These are phyloP conservation scores for Exidia glandulosa DNA, from an alignment of 768 basidiomycete species.

Conservation along the genomic window DNA sequence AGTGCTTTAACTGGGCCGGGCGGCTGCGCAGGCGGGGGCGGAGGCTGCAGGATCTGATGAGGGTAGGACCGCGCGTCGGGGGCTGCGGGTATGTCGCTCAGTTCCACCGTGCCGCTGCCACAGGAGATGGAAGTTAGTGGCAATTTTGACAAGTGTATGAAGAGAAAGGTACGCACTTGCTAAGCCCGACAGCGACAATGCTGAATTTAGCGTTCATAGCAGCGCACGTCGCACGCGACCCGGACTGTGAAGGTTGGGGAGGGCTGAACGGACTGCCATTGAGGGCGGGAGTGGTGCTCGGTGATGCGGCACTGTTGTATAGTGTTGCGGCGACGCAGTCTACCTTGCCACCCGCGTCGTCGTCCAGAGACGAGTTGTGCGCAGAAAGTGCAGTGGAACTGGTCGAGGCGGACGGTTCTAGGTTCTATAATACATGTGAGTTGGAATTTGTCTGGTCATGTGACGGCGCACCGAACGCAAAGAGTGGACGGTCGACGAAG, in stretches of 20 bases:
- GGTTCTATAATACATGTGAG: no score
- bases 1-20: conserved; percentile 55
- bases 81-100: conserved; percentile 47
- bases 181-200: conserved; percentile 67
- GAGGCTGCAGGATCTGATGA: conserved; percentile 23
- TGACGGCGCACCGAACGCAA: no score
- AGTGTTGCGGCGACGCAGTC: not conserved
- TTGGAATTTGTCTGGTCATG: no score
- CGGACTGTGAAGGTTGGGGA: not conserved
- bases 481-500: no score
- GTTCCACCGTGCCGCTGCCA: conserved; percentile 52
- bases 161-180: conserved; percentile 33
- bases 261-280: not conserved
- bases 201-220: conserved; percentile 76
- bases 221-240: conserved; percentile 23
- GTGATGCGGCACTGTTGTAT: not conserved
- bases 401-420: no score
- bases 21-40: conserved; percentile 39
- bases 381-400: no score
- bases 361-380: not conserved
- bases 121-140: no score
- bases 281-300: not conserved
- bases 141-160: not conserved
- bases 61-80: not conserved
- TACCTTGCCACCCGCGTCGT: not conserved